A percentile compares a stretch with the other conserved stretches of the same genome.
Conservation (phyloP, 768 basidiomycete species). For the Hebeloma cylindrosporum region DNA sequence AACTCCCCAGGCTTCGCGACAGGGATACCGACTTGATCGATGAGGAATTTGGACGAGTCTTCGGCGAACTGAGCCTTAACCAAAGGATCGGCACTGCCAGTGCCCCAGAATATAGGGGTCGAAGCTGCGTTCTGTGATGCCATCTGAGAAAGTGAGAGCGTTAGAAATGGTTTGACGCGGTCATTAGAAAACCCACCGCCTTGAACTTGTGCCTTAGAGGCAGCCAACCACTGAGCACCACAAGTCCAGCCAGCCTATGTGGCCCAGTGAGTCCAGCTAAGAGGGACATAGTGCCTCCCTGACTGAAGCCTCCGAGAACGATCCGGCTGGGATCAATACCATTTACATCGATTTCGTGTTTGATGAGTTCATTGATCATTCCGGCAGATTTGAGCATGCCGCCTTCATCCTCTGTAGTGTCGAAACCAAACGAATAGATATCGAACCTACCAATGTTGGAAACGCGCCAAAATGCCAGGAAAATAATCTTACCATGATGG, state of each 20-base stretch:
- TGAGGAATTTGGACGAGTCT: slow-evolving; percentile 57
- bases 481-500: slow-evolving; percentile 60
- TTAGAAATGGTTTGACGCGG: slow-evolving; percentile 6
- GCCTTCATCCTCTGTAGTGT: slow-evolving; percentile 65
- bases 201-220: slow-evolving; percentile 67
- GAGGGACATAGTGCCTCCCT: slow-evolving; percentile 80
- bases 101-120: slow-evolving; percentile 85
- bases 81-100: slow-evolving; percentile 75
- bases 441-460: slow-evolving; percentile 62
- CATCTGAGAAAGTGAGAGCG: slow-evolving; percentile 45
- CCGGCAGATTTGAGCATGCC: slow-evolving; percentile 71
- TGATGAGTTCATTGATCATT: slow-evolving; percentile 66
- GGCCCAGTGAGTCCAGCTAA: slow-evolving; percentile 69
- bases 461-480: slow-evolving; percentile 3
- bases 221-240: slow-evolving; percentile 78
- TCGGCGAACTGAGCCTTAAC: slow-evolving; percentile 58
- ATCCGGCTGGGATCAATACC: slow-evolving; percentile 71
- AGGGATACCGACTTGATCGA: slow-evolving; percentile 51
- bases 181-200: slow-evolving; percentile 41
- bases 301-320: slow-evolving; percentile 87
- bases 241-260: slow-evolving; percentile 69
- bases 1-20: slow-evolving; percentile 37
- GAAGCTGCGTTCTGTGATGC: slow-evolving; percentile 54
- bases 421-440: slow-evolving; percentile 62
- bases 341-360: slow-evolving; percentile 62